A percentile compares a stretch with the other conserved stretches of the same genome.
These are phyloP conservation scores for Phytophthora pisi DNA, from an alignment of 352 stramenopile species.

Conservation along the genomic window DNA sequence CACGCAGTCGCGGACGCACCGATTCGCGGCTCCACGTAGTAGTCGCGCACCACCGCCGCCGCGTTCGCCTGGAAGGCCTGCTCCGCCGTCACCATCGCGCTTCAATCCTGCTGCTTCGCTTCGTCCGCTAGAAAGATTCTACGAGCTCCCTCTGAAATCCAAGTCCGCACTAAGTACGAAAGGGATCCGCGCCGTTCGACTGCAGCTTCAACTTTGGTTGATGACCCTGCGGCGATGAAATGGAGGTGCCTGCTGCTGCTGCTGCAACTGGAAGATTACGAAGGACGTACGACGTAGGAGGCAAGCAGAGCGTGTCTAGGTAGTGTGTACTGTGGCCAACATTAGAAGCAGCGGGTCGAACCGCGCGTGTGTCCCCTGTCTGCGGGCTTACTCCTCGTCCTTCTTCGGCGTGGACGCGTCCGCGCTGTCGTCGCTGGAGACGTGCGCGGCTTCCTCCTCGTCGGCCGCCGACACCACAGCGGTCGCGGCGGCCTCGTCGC, in stretches of 20 bases:
- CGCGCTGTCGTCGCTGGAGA: background rate
- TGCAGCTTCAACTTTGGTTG: slow-evolving; percentile 22
- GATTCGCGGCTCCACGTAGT: slow-evolving; percentile 86
- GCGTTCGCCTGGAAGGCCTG: slow-evolving; percentile 78
- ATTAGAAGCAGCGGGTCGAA: slow-evolving; percentile 1
- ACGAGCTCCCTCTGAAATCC: slow-evolving; percentile 10
- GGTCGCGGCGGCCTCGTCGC: slow-evolving; percentile 36
- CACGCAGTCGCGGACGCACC: slow-evolving; percentile 41
- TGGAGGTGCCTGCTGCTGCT: background rate
- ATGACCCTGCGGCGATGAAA: background rate
- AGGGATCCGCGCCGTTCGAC: background rate
- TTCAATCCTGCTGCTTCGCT: slow-evolving; percentile 31
- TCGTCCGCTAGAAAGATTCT: slow-evolving; percentile 31
- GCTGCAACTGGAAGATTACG: background rate
- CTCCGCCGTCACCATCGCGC: slow-evolving; percentile 66
- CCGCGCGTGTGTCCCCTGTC: background rate
- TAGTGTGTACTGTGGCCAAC: slow-evolving; percentile 33
- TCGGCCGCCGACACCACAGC: slow-evolving; percentile 32
- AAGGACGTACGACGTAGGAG: background rate
- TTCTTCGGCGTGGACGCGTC: slow-evolving; percentile 14
- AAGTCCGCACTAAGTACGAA: slow-evolving; percentile 26
- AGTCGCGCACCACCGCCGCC: slow-evolving; percentile 84
- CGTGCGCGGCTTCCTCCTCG: slow-evolving; percentile 17
- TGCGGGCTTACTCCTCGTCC: slow-evolving; percentile 31
- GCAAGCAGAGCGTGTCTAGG: slow-evolving; percentile 20